Evolutionary conservation across 257 asterid genomes (phyloP), one percentile per base, ranked within the genome.

Genomic region (Gardenia jasminoides): DNA sequence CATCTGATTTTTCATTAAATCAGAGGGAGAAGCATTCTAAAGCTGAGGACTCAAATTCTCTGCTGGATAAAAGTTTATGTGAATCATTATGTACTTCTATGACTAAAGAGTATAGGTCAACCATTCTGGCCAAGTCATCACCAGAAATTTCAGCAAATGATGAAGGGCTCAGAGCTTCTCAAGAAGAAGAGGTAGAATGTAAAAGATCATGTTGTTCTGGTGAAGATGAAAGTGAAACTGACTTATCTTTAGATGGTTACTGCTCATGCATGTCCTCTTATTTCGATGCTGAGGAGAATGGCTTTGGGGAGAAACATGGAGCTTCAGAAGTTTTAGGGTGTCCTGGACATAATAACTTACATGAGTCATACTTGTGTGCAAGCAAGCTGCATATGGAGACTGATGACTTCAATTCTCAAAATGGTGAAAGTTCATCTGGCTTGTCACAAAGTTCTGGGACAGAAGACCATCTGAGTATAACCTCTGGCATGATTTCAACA

Each of bases 131-230:
- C 17, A 59, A 81, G n/a, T 74, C 30, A 46, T 73, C 75, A 79
- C 81, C 72, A 30, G 76, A 76, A 77, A 80, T 70, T 81, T 79
- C 88, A 80, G 59, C 71, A 75, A 64, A 81, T 30, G 86, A 61
- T 71, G 85, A 56, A 71, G 87, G 67, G 75, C 67, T 82, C 47
- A 36, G 41, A 36, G 62, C 81, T 70, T 56, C 59, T 24, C 62
- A 72, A 68, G 62, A 68, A 62, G 88, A 81, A 50, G 83, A 44
- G 44, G 74, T 44, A 36, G 66, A 61, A 44, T 72, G 39, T 68
- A 19, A 50, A 3, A 73, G 67, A 26, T 30, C 58, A 28, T n/a
- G 0, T 62, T 62, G 22, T 30, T 44, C 62, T 76, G 56, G 8
- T 56, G 79, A 61, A 43, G 56, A 46, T 61, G 72, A 44, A 56